These are phyloP conservation scores for Rhodotorula babjevae DNA, from an alignment of 768 basidiomycete genomes.

Conservation along the genomic window DNA sequence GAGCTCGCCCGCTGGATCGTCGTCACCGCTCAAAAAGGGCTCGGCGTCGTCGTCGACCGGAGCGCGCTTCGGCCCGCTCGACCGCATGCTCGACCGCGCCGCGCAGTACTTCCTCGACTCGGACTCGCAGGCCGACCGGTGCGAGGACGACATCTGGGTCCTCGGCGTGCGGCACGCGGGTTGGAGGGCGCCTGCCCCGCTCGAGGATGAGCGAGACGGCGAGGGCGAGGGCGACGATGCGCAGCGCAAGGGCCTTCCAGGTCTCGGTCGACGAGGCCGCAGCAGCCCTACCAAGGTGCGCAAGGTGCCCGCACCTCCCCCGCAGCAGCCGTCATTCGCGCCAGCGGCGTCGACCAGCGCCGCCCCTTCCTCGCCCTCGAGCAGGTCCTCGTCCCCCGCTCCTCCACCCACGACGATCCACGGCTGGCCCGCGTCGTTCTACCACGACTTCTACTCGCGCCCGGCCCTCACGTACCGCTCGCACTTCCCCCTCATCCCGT, in stretches of 20 bases:
- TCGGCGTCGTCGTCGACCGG: not conserved
- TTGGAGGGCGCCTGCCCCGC: slow-evolving; percentile 52
- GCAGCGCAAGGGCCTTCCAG: not conserved
- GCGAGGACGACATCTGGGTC: slow-evolving; percentile 78
- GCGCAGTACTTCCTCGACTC: slow-evolving; percentile 85
- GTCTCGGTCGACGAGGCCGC: slow-evolving; percentile 1
- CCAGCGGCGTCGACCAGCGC: not conserved
- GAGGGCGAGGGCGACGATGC: not conserved
- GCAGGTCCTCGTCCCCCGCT: slow-evolving; percentile 21
- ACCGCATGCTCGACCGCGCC: slow-evolving; percentile 75
- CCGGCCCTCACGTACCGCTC: slow-evolving; percentile 91
- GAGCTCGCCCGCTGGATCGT: not conserved
- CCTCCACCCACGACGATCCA: slow-evolving; percentile 21
- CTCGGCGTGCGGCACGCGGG: slow-evolving; percentile 77
- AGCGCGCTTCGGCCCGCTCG: slow-evolving; percentile 44
- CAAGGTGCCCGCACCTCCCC: not conserved
- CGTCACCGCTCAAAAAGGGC: slow-evolving; percentile 21
- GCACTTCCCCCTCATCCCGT: slow-evolving; percentile 72
- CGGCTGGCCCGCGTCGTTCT: slow-evolving; percentile 74
- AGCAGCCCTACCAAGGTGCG: slow-evolving; percentile 27
- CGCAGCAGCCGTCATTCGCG: not conserved
- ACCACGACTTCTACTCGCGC: slow-evolving; percentile 78
- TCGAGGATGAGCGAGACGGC: not conserved
- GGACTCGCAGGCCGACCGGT: slow-evolving; percentile 79
- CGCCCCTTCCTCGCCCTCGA: slow-evolving; percentile 34